These are phyloP conservation scores for Plasmodium blacklocki DNA, from an alignment of 169 alveolate genomes.

Conservation along the genomic window DNA sequence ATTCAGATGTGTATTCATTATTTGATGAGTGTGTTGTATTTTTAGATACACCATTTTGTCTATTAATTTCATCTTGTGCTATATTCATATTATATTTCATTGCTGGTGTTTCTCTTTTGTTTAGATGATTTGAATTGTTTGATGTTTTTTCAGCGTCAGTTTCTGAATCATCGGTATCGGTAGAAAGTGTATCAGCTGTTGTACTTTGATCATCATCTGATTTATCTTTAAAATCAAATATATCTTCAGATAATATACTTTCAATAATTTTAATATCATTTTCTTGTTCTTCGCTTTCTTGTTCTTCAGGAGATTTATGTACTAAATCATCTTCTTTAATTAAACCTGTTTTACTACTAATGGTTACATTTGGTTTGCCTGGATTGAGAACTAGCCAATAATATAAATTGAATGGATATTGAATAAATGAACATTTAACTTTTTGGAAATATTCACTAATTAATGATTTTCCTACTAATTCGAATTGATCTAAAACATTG, in stretches of 20 bases:
- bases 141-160: not conserved
- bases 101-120: not conserved
- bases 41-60: not conserved
- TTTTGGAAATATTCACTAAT: conserved; percentile 21
- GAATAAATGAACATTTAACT: conserved; percentile 66
- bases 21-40: not conserved
- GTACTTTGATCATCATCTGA: not conserved
- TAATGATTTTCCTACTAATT: conserved; percentile 53
- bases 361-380: conserved; percentile 33
- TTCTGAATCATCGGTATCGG: not conserved
- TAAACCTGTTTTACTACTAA: conserved; percentile 32
- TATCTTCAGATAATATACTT: conserved; percentile 17
- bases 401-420: conserved; percentile 38
- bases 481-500: conserved; percentile 66
- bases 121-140: no score
- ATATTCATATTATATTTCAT: not conserved
- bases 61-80: not conserved
- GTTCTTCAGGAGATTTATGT: conserved; percentile 14
- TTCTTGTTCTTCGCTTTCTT: conserved; percentile 1
- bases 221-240: not conserved
- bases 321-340: conserved; percentile 48
- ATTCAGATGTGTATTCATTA: not conserved
- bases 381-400: conserved; percentile 74
- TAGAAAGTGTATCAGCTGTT: not conserved
- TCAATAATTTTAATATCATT: conserved; percentile 26